Evolutionary conservation across 371 early-diverging fungal genomes (phyloP), one percentile per base, ranked within the genome.

Genomic region (Nematocida ironsii): DNA sequence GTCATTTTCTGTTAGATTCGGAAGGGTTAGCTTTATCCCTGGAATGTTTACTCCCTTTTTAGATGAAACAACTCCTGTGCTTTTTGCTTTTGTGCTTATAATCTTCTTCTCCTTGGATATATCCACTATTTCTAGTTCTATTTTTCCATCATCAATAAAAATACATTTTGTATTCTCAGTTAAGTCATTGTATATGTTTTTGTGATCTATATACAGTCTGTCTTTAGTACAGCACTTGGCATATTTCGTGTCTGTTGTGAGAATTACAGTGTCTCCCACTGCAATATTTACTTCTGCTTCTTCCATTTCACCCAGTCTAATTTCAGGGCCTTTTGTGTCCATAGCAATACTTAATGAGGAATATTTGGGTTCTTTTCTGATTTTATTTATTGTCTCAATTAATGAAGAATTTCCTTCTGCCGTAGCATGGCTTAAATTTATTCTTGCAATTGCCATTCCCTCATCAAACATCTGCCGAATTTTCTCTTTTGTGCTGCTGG

Each of bases 391-490:
- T 6, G 87, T 82, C 11, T 72, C 71, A 84, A 90, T 88, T 50
- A 88, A 85, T 60, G 87, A 23, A 40, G 52, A 57, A 39, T 72
- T 81, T 3, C 25, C 47, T 62, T 87, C 89, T 25, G 88, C 85
- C 16, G 86, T 82, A 60, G 87, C 89, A 85, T 91, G 91, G 83
- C 86, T 86, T 80, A 90, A 81, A 82, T 91, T 91, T 23, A 91
- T 91, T 81, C 98, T 91, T 64, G 91, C 93, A 75, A 98, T 92
- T 87, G 92, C 94, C 90, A 97, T 92, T 68, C 98, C 98, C 16
- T 93, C 85, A 60, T 87, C 83, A 39, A 89, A 76, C 47, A 90
- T 84, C 25, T 85, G 39, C 56, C 61, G 52, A 9, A 90, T 71
- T 62, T 62, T 83, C 57, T 88, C 70, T 80, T 84, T 47, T 18